Base-by-base conservation (phyloP, 768 basidiomycete genomes). In the Mycena vitilis region DNA sequence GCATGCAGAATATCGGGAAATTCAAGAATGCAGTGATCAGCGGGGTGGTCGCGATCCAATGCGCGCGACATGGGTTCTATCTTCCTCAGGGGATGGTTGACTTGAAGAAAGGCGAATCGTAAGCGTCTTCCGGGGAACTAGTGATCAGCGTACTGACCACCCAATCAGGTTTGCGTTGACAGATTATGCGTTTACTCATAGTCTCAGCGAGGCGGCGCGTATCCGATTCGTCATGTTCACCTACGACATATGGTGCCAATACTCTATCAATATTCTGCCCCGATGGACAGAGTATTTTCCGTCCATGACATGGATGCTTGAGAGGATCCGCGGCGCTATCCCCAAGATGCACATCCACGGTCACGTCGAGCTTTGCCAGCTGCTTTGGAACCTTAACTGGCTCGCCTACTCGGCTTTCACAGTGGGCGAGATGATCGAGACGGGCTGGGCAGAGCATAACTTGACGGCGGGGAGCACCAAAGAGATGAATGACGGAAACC, bases 241-340 rank as follows among this genome's bases (percentile, higher is more conserved):
- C 53, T 80, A 78, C 53, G 78, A 80, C 60, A 75, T 80, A 15
- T 75, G 69, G 68, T 79, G 79, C 54, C 74, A 73, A 18, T 78
- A 75, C 42, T 11, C 34, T 16, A 68, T 64, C 37, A 74, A 78
- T 37, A 44, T 78, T 1, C 55, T 37, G 12, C 23, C 65, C 12
- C 73, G 77, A 11, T 75, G 75, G 56, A 15, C 23, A 7, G 45
- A 71, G 15, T 55, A 61, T 47, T 78, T 78, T 59, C 71, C 72
- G 2, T 16, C 54, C 11, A 42, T 70, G 44, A 55, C 58, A 13
- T 23, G 23, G 0, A 34, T 73, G 25, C 7, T 16, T 69, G 18
- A 65, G 56, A 13, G 13, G 12, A 0, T 13, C 72, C 45, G 61
- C 11, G 77, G 76, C 1, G 73, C 72, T 0, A 69, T 80, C 34